Base-by-base conservation (phyloP, 148 eudicot species). In the Diospyros kaki region DNA sequence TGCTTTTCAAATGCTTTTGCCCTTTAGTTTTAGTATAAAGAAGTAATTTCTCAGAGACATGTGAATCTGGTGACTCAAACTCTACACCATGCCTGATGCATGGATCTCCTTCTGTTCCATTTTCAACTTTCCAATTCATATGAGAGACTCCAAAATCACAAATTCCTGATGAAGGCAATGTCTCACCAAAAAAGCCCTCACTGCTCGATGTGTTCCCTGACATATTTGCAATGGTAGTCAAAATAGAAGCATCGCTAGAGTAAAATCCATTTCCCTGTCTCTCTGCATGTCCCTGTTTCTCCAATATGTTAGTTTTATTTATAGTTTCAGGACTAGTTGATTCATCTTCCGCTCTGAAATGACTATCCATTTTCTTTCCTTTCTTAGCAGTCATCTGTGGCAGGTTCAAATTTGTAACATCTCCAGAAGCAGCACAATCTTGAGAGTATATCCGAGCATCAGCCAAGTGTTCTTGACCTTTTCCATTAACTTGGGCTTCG, bases 121-220 rank as follows among this genome's bases (percentile, higher is more conserved):
- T 74, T 42, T 74, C 89, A 77, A 66, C 60, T 63, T 73, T 65
- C 51, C 67, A 71, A 51, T 76, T 76, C 71, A 72, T 77, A 54
- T 15, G 55, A 46, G 78, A 66, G 72, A 69, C 76, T 72, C 79
- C 79, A 58, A 43, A 8, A 40, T 76, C 81, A 38, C 71, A 51
- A 61, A 62, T 78, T 18, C 40, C 54, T 2, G 68, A 81, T 50
- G 60, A 75, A 53, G 87, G 71, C 61, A 76, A 71, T 64, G 72
- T 60, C 58, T 79, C 90, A 52, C 50, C 61, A 39, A 75, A 65
- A 66, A 76, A 65, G 54, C 69, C 79, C 68, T 79, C 89, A 67
- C 86, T 82, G 59, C 85, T 81, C 58, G 82, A 85, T 68, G 77
- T 76, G 77, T 83, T 83, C 28, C 78, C 76, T 18, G 76, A 75